A percentile compares a stretch with the other conserved stretches of the same genome.
These are phyloP conservation scores for Hypoxylon sp. DNA, from an alignment of 2,329 filamentous ascomycete species.

Conservation along the genomic window DNA sequence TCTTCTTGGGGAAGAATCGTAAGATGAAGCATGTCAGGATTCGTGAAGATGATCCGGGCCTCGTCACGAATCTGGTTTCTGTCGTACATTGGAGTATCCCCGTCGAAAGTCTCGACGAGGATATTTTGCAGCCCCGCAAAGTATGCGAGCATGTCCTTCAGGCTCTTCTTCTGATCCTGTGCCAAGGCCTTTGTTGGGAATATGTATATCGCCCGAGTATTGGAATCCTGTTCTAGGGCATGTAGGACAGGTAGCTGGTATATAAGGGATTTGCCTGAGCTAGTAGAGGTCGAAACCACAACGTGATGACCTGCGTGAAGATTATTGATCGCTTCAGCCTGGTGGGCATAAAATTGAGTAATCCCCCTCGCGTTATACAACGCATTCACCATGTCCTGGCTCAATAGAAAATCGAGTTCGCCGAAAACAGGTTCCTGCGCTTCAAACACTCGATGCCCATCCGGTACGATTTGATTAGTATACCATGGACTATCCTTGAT, in stretches of 20 bases:
- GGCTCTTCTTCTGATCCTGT: slow-evolving; percentile 90
- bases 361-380: slow-evolving; percentile 93
- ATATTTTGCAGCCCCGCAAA: slow-evolving; percentile 82
- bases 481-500: slow-evolving; percentile 90
- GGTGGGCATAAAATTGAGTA: slow-evolving; percentile 88
- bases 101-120: slow-evolving; percentile 94
- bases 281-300: slow-evolving; percentile 94
- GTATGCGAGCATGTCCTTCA: slow-evolving; percentile 86
- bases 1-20: slow-evolving; percentile 94
- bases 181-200: slow-evolving; percentile 97
- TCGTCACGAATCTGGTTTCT: slow-evolving; percentile 87
- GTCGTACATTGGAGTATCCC: slow-evolving; percentile 87
- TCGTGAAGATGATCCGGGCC: slow-evolving; percentile 94
- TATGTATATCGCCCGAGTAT: slow-evolving; percentile 93
- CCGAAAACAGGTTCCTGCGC: slow-evolving; percentile 85
- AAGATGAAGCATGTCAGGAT: slow-evolving; percentile 97
- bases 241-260: slow-evolving; percentile 95
- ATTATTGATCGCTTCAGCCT: slow-evolving; percentile 92
- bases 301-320: slow-evolving; percentile 86
- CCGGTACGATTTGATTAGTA: slow-evolving; percentile 89
- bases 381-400: slow-evolving; percentile 94
- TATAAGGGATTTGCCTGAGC: slow-evolving; percentile 97
- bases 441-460: slow-evolving; percentile 92
- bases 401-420: slow-evolving; percentile 86
- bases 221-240: slow-evolving; percentile 81